Base-by-base conservation (phyloP, 2,329 filamentous ascomycete species). In the Cladobotryum mycophilum region DNA sequence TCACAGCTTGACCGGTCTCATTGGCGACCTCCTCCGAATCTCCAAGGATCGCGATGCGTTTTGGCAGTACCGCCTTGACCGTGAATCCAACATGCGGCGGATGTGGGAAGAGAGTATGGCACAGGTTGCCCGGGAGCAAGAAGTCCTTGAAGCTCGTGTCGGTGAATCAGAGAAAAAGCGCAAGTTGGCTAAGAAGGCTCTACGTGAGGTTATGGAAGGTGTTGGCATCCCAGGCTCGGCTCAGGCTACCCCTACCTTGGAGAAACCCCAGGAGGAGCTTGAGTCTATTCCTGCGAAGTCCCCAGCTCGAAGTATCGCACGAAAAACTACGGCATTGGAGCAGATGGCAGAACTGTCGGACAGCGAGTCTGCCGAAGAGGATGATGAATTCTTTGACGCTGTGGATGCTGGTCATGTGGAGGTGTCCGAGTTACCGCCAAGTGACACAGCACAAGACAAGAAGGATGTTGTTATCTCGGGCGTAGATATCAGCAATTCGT, bases 61-160 rank as follows among this genome's bases (percentile, higher is more conserved):
- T 66, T 99, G 93, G 93, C 92, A 97, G 67, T 95, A 95, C 65
- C 85, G 91, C 13, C 76, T 99, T 38, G 91, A 96, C 59, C 85
- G 90, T 48, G 93, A 99, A 70, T 85, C 85, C 41, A 89, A 96
- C 64, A 86, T 97, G 71, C 84, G 93, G 36, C 85, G 88, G 53
- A 88, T 99, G 82, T 99, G 93, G 93, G 93, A 99, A 70, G 93
- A 99, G 62, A 97, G 91, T 69, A 96, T 99, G 93, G 90, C 93
- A 9, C 85, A 91, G 61, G 87, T 99, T n/a, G 93, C 91, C 15
- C 84, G 83, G 50, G 93, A 99, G 66, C 93, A 99, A 61, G 93
- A 97, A 68, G 81, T 90, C 47, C 78, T 99, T 1, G 89, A 97
- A 65, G 88, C 82, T 35, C 86, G 85, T 52, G 88, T 96, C 54